Evolutionary conservation across 2,329 filamentous ascomycete species (phyloP), one percentile per base, ranked within the genome.

Genomic region (Sporothrix protearum): DNA sequence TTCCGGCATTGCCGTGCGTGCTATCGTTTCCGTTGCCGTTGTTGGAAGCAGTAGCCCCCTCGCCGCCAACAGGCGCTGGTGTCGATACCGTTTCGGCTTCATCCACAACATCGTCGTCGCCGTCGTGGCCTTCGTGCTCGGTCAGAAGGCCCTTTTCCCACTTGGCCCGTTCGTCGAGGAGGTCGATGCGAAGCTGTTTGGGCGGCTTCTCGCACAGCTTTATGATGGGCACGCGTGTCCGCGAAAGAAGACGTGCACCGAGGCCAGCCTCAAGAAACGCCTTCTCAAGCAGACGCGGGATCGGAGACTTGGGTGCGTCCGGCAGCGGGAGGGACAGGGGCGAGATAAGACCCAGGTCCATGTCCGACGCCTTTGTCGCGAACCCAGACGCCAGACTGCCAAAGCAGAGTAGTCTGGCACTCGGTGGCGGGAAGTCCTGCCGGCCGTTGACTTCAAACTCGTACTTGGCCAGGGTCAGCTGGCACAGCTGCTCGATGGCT

Each of bases 371-470:
- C 76, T 92, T 92, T 12, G 92, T 93, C 3, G 92, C 94, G 80
- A 97, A 97, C 0, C 94, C 94, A 14, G 93, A 94, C 25, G 88
- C 87, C 63, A 96, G 84, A 78, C 93, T 96, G 5, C 93, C 94
- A 77, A 96, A 96, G 76, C 91, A 93, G 76, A 88, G 88, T 16
- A 96, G 83, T 69, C 88, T 84, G n/a, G 95, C 86, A 68, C 86
- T 86, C 10, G 82, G 77, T 30, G 85, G 77, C 19, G 85, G 81
- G 71, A 91, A 89, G 9, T 85, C 80, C 0, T 73, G 72, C 4
- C 80, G 74, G 22, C 81, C 78, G 36, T 80, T 81, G 2, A 76
- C 75, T n/a, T 80, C 77, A 10, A 76, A 73, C 75, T 91, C 89
- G 74, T 87, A 81, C 9, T 82, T 78, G 6, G 81, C 78, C 67